Evolutionary conservation across 2,329 filamentous ascomycete genomes (phyloP), one percentile per base, ranked within the genome.

Genomic region (Epichloe festucae): DNA sequence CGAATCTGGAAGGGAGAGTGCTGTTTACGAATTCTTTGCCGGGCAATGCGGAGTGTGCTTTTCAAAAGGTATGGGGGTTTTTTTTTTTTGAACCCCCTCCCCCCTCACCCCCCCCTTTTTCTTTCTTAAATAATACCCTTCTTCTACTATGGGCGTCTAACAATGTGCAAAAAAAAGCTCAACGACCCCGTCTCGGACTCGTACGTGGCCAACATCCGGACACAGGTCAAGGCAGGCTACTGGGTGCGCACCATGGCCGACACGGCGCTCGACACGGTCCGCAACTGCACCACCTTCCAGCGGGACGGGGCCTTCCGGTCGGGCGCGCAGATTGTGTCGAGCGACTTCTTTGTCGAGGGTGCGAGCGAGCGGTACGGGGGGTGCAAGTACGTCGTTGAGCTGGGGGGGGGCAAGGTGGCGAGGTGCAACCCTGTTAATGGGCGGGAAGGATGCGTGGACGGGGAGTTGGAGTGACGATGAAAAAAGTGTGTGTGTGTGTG

Each of bases 221-320:
- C 65, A 7, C 64, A 73, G 39, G 72, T 76, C 21, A 60, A 62
- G 48, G 71, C 70, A 10, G 69, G 69, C 6, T 76, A 76, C 60
- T 70, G 73, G 59, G 68, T 77, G n/a, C 67, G 73, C 45, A 75
- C 73, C 2, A 62, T 73, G 41, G 65, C 71, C 3, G 73, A 77
- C 59, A 65, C 68, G 27, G 72, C 73, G 0, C 62, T 75, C 27
- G 62, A 61, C 2, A 75, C 73, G 0, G 60, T 76, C 8, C 40
- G 53, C 45, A 63, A 63, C 50, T 69, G 72, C 51, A 66, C 63
- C 2, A 70, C 70, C 23, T 50, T 55, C 56, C 11, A 73, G 45
- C 44, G 50, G 7, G 50, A 52, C 19, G 17, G 27, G 39, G 50
- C 73, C 1, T 68, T 74, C 41, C 53, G 62, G 45, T 74, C 72